phyloP scores from a whole-genome alignment of 257 asterid genomes.

The Primulina huaijiensis region DNA sequence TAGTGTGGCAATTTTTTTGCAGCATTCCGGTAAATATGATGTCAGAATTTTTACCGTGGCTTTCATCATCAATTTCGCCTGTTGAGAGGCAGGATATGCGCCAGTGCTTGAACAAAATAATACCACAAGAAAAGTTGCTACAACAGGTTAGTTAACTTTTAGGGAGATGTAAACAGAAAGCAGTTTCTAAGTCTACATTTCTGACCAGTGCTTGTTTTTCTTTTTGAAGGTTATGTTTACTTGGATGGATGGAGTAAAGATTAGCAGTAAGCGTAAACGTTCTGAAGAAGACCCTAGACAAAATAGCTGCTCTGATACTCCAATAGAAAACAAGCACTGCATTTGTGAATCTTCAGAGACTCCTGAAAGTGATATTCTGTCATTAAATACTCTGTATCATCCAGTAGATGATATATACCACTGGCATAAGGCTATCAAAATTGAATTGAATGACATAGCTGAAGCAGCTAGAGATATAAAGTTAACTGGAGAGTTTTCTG shows the following conservation, averaged over 20 bases:
- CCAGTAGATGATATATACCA: constrained; percentile 90
- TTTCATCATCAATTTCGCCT: constrained; percentile 72
- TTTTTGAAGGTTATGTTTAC: constrained; percentile 67
- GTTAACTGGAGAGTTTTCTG: constrained; percentile 78
- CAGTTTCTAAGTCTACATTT: constrained; percentile 22
- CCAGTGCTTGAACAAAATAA: constrained; percentile 72
- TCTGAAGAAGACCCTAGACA: constrained; percentile 43
- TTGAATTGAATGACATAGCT: constrained; percentile 83
- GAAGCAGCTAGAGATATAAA: constrained; percentile 80
- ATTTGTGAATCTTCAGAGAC: constrained; percentile 48
- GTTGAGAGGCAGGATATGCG: constrained; percentile 91
- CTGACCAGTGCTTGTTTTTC: constrained; percentile 39
- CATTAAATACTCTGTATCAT: constrained; percentile 36
- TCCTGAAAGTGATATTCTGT: constrained; percentile 31
- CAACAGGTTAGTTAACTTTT: constrained; percentile 62
- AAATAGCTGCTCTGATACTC: constrained; percentile 33
- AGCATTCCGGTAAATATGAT: constrained; percentile 97
- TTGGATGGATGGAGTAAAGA: constrained; percentile 92
- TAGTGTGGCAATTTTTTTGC: constrained; percentile 97
- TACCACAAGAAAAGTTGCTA: constrained; percentile 83
- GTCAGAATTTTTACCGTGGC: constrained; percentile 99
- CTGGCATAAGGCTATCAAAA: constrained; percentile 90
- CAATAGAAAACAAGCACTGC: constrained; percentile 43
- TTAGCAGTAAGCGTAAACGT: constrained; percentile 72
- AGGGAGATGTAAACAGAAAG: constrained; percentile 10